These are phyloP conservation scores for Phlebiopsis flavidoalba DNA, from an alignment of 768 basidiomycete genomes.

Conservation along the genomic window DNA sequence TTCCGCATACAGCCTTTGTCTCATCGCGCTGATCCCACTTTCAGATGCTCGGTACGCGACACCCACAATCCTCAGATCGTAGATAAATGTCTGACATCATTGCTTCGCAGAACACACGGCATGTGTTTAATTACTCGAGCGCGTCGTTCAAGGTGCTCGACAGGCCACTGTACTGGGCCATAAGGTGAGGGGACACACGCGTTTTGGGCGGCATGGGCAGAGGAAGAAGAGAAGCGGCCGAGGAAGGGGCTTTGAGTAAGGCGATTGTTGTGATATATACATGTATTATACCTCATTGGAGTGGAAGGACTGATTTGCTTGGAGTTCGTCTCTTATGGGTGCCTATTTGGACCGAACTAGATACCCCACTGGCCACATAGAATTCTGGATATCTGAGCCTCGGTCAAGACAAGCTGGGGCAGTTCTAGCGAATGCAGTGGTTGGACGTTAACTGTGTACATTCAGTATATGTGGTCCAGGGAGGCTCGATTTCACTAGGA, in stretches of 20 bases:
- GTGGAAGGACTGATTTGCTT: neutral
- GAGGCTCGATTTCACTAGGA: slow-evolving; percentile 4
- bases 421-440: slow-evolving; percentile 3
- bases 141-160: slow-evolving; percentile 60
- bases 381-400: too few relatives aligned
- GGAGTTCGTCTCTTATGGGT: neutral
- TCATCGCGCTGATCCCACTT: neutral
- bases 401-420: neutral
- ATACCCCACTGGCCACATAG: too few relatives aligned
- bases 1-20: neutral
- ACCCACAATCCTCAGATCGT: neutral
- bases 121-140: slow-evolving; percentile 79
- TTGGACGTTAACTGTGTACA: slow-evolving; percentile 8
- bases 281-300: neutral
- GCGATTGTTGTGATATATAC: slow-evolving; percentile 7
- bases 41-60: slow-evolving; percentile 60
- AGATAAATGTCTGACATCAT: slow-evolving; percentile 1
- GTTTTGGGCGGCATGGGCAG: slow-evolving; percentile 78
- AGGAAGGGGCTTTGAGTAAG: neutral
- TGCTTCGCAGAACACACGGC: slow-evolving; percentile 55
- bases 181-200: slow-evolving; percentile 56
- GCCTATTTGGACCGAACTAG: neutral
- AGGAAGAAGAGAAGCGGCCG: slow-evolving; percentile 43
- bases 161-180: slow-evolving; percentile 70
- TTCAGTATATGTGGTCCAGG: slow-evolving; percentile 1